Base-by-base conservation (phyloP, 2,329 filamentous ascomycete species). In the Geosmithia putterillii region DNA sequence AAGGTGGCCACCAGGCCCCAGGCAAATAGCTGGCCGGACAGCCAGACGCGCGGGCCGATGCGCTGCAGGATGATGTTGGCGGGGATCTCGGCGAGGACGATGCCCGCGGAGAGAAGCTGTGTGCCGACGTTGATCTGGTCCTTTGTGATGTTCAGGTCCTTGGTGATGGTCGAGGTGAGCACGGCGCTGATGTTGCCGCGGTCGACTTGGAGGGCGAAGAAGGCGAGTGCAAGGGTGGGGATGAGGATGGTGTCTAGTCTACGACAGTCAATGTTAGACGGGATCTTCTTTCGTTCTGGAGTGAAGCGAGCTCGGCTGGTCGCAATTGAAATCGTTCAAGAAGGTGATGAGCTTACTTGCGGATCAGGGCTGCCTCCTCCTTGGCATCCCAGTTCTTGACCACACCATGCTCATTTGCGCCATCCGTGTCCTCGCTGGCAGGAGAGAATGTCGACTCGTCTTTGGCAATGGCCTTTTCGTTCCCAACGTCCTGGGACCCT, bases 1-100 rank as follows among this genome's bases (percentile, higher is more conserved):
- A 76, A 73, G 0, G 69, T 72, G 19, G 64, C 68, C 41, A 76
- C 69, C n/a, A 66, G 59, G 3, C 73, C 72, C 44, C 67, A 76
- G 37, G 70, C 60, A 48, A 75, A 70, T 17, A 76, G 54, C 50
- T 76, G 71, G 0, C 65, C 58, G 0, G 71, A 68, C 1, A 76
- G 57, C 73, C 73, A 76, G 40, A 65, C 64, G 15, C 65, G 65
- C 1, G 72, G 42, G 2, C 57, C 57, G 22, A 61, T 52, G 1
- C 56, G 49, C 44, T 61, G 59, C 2, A 62, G 48, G 9, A 60
- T 53, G 54, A 62, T 59, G 46, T 62, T 62, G 48, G 56, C 58
- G 8, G 59, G 59, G 21, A 62, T 62, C 46, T 70, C 62, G 42
- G 58, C 57, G 6, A 72, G 56, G 3, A 73, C 67, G 37, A 73